Conservation (phyloP, 345 rosid genomes). For the Linum tenue region DNA sequence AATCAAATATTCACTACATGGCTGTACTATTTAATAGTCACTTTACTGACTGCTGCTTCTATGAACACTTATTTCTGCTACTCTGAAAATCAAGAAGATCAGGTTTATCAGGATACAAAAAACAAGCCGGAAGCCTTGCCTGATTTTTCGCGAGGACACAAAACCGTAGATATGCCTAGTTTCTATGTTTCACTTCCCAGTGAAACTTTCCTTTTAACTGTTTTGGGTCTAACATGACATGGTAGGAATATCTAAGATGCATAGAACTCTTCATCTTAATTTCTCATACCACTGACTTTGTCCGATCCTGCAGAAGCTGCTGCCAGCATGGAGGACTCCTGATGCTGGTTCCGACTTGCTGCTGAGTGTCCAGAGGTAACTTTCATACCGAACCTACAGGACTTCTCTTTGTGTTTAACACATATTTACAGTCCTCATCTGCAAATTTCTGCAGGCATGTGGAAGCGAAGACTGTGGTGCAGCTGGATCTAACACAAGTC, state of each 20-base stretch:
- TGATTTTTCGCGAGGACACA: not conserved
- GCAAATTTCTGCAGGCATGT: not conserved
- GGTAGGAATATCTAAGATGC: too few relatives aligned
- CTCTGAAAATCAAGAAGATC: not conserved
- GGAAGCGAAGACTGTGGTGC: not conserved
- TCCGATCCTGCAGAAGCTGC: not conserved
- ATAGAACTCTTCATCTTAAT: not conserved
- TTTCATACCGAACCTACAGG: not conserved
- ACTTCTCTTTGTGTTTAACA: not conserved
- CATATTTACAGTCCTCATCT: not conserved
- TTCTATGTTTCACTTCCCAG: not conserved
- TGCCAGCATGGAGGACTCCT: not conserved
- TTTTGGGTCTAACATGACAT: too few relatives aligned
- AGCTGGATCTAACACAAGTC: not conserved
- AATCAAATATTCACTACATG: too few relatives aligned
- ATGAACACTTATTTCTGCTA: not conserved
- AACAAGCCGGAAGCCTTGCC: not conserved
- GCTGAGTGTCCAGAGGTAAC: constrained; percentile 17
- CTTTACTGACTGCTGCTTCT: not conserved
- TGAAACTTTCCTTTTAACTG: not conserved
- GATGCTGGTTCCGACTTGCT: constrained; percentile 1
- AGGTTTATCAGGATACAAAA: not conserved
- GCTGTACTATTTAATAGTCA: not conserved
- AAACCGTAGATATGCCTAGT: not conserved
- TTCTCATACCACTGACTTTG: not conserved